Evolutionary conservation across 495 filamentous ascomycete species (phyloP).

Genomic region (Lasiosphaeriaceae sp.): DNA sequence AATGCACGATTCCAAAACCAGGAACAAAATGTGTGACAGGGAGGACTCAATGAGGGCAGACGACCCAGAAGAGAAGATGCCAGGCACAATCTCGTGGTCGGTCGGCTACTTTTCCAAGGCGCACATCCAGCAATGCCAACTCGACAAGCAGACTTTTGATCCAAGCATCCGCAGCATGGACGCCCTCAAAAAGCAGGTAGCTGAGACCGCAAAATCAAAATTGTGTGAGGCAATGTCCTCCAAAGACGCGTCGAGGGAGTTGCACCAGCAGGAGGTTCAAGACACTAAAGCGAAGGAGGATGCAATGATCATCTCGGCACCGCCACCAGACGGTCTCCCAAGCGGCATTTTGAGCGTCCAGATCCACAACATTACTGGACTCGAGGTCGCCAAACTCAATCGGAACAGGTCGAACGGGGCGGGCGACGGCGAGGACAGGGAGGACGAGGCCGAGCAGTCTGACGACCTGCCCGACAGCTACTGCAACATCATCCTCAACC

Average conservation of each 20-base stretch:
- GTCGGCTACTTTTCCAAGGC: conserved; percentile 68
- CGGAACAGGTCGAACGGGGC: conserved; percentile 28
- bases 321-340: conserved; percentile 53
- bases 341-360: conserved; percentile 64
- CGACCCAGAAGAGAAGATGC: conserved; percentile 61
- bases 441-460: conserved; percentile 57
- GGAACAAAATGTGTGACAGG: conserved; percentile 52
- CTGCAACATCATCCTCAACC: conserved; percentile 67
- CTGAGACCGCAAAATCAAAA: conserved; percentile 50
- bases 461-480: conserved; percentile 63
- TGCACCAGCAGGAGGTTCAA: conserved; percentile 60
- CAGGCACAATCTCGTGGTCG: conserved; percentile 64
- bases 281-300: conserved; percentile 51
- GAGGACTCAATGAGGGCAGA: conserved; percentile 57
- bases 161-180: conserved; percentile 47
- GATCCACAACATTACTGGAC: conserved; percentile 69
- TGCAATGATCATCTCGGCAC: conserved; percentile 53
- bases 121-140: conserved; percentile 51
- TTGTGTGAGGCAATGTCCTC: conserved; percentile 52
- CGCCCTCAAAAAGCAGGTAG: conserved; percentile 50
- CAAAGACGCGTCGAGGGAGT: conserved; percentile 49
- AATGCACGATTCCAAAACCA: conserved; percentile 51
- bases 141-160: conserved; percentile 51
- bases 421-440: conserved; percentile 37
- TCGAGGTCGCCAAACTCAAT: conserved; percentile 55